These are phyloP conservation scores for Termitomyces sp. DNA, from an alignment of 768 basidiomycete species.

Conservation along the genomic window DNA sequence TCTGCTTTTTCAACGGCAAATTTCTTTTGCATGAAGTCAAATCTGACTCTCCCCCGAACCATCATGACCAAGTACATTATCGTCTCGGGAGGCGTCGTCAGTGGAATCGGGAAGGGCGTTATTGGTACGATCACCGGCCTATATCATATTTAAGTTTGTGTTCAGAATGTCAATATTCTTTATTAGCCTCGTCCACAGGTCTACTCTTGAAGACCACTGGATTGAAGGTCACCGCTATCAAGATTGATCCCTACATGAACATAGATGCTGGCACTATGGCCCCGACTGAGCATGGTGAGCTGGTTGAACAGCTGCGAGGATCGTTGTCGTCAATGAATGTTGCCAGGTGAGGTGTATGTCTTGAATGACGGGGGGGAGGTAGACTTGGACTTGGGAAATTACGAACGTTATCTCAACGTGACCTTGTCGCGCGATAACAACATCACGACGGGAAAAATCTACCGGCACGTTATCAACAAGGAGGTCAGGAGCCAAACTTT, in stretches of 20 bases:
- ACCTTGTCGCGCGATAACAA: conserved; percentile 95
- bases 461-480: conserved; percentile 93
- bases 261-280: conserved; percentile 99
- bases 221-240: conserved; percentile 97
- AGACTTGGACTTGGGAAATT: conserved; percentile 96
- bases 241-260: conserved; percentile 99
- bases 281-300: conserved; percentile 94
- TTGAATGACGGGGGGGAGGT: conserved; percentile 98
- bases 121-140: conserved; percentile 70
- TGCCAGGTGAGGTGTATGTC: conserved; percentile 88
- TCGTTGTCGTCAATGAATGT: neutral
- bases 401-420: conserved; percentile 95
- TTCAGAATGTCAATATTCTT: conserved; percentile 11
- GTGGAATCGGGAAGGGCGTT: conserved; percentile 98
- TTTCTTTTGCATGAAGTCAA: conserved; percentile 4
- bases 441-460: conserved; percentile 98
- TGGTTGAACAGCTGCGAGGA: neutral
- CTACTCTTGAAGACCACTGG: conserved; percentile 93
- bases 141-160: conserved; percentile 14
- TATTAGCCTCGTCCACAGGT: conserved; percentile 90
- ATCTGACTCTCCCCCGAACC: conserved; percentile 7
- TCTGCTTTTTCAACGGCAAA: conserved; percentile 7
- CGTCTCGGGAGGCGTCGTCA: conserved; percentile 96
- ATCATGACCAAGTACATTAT: conserved; percentile 94
- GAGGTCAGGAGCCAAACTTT: conserved; percentile 57